Base-by-base conservation (phyloP, 495 filamentous ascomycete genomes). In the Hypoxylon fuscum region DNA sequence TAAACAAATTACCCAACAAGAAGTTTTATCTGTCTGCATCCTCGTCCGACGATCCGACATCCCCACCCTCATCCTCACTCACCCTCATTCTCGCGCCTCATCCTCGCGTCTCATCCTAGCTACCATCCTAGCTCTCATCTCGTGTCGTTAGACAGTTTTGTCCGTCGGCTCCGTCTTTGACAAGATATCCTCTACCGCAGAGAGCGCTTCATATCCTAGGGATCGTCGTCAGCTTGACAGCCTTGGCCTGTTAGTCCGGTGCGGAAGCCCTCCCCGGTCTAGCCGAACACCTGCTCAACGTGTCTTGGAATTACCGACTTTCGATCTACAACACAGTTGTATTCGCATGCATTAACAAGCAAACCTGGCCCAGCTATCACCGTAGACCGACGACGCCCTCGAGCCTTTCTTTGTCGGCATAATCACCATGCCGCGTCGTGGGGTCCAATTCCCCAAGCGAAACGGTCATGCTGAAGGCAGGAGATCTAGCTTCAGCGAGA, bases 371-470 rank as follows among this genome's bases (percentile, higher is more conserved):
- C 27, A 14, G 25, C n/a, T 25, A 29, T 7, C 12, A 27, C 11
- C 18, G 25, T 8, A 3, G 8, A 27, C 8, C 25, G 8, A 27
- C 15, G 37, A 14, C 15, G 2, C n/a, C 11, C 12, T 37, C 15
- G 12, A n/a, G 2, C 10, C 27, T 34, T 11, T 34, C 9, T 14
- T 38, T 14, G 11, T 17, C 15, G 1, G 47, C 17, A 34, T 40
- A 34, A n/a, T 20, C 54, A 70, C 68, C 71, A 91, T 90, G 89
- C 83, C 88, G 59, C 88, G 90, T 71, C 85, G 92, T 68, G 88
- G 87, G 75, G 91, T 96, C 68, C 88, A 91, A 71, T 97, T 97
- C 76, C 85, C 87, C 61, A 87, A 90, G 71, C 81, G 86, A 48
- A 85, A 74, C 31, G 84, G 78, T 51, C 79, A 83, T 41, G 49